phyloP scores from a whole-genome alignment of 208 protist species.

The Acanthamoeba triangularis region DNA sequence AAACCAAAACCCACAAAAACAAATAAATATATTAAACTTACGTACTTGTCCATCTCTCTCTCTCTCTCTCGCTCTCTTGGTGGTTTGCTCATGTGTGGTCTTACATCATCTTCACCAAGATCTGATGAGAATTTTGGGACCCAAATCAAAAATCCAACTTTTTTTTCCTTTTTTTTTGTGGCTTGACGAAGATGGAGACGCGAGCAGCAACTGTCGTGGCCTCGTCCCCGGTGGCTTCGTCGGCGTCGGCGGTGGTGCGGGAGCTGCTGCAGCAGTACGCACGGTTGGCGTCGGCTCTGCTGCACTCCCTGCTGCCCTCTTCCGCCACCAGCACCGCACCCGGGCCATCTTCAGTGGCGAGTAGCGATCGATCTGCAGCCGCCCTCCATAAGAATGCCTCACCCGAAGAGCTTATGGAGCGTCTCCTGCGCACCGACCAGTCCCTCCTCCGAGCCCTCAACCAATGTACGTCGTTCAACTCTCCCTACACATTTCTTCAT shows the following conservation, averaged over 20 bases:
- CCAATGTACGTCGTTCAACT: not conserved
- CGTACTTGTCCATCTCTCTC: not conserved
- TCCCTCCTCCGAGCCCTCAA: not conserved
- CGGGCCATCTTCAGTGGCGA: not conserved
- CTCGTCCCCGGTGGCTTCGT: not conserved
- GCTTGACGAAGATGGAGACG: not conserved
- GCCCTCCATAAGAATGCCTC: not conserved
- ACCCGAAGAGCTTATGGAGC: constrained; percentile 1
- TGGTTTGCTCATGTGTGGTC: too few relatives aligned
- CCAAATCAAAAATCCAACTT: too few relatives aligned
- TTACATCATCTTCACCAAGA: not conserved
- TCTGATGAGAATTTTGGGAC: too few relatives aligned
- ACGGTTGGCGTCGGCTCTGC: not conserved
- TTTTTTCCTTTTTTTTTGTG: not conserved
- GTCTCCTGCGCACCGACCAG: not conserved
- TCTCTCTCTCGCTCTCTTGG: too few relatives aligned
- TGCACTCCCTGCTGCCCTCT: not conserved
- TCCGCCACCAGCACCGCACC: not conserved
- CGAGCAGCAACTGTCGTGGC: not conserved
- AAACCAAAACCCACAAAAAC: not conserved
- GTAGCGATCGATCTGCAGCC: not conserved
- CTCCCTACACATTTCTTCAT: not conserved
- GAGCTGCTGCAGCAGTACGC: constrained; percentile 21
- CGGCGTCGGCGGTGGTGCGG: not conserved
- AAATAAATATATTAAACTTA: not conserved